Evolutionary conservation across 164 flowering plant species (phyloP), one percentile per base, ranked within the genome.

Genomic region (Amborella trichopoda): DNA sequence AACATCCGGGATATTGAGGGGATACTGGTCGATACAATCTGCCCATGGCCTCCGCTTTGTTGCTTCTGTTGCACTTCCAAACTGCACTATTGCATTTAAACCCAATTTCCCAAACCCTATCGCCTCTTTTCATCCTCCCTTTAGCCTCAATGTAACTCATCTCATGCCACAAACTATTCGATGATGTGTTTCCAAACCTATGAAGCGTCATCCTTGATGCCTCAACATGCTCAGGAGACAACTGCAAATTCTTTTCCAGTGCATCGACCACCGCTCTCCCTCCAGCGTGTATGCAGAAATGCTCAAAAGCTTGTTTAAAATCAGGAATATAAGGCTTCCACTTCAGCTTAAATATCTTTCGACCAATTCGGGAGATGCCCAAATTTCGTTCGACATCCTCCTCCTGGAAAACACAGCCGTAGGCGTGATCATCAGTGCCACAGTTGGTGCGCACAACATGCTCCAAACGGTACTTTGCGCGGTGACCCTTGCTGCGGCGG

Each of bases 221-320:
- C 46, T 55, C 59, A 23, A 55, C 59, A 30, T 55, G 46, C 22
- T 46, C 46, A 10, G 38, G 21, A 22, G 45, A 20, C 4, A 55
- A 52, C 52, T 55, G 52, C 10, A 55, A 52, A 18, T 55, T 47
- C 52, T 55, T 55, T 46, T 47, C 46, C 3, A 55, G 59, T 40
- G 46, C 59, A 30, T 55, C 59, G 16, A 55, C 47, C 38, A 55
- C 52, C 14, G 59, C 59, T 5, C 59, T 38, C 4, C 59, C 59
- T 10, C 59, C 59, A 2, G 59, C 59, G n/a, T 55, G 59, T 28
- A 55, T 55, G 52, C 59, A 55, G 36, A 55, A 55, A 46, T 55
- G 59, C 52, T 55, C 53, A 26, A 55, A 55, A 12, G 60, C 60
- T 26, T 48, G 60, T 42, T 55, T 48, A 48, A 55, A 55, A 48